Evolutionary conservation across 176 grass and related monocot genomes (phyloP).

Genomic region (Avena eriantha): DNA sequence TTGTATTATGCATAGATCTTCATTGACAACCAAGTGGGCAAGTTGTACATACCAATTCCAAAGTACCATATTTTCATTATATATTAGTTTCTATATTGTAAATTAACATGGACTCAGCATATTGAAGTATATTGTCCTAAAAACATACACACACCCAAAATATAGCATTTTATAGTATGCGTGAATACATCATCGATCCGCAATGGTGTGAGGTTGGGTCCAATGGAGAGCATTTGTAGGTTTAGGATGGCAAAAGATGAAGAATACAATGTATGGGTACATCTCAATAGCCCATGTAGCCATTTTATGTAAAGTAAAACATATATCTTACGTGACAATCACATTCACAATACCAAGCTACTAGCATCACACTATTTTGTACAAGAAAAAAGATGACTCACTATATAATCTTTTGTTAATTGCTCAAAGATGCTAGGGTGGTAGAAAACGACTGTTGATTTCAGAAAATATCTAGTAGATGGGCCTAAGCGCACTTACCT

Average conservation of each 20-base stretch:
- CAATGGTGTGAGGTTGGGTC: not conserved
- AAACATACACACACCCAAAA: not conserved
- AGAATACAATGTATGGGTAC: not conserved
- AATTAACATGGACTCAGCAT: not conserved
- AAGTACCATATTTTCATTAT: not conserved
- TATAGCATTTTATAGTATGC: not conserved
- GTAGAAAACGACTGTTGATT: not conserved
- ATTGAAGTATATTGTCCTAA: not conserved
- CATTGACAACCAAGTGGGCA: not conserved
- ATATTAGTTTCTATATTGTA: not conserved
- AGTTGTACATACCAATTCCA: not conserved
- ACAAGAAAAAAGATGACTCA: not conserved
- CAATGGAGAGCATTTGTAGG: not conserved
- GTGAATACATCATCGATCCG: not conserved
- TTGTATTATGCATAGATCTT: not conserved
- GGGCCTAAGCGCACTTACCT: not conserved
- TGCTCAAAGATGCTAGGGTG: not conserved
- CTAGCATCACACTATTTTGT: not conserved
- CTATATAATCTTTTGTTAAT: not conserved
- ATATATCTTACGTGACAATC: not conserved
- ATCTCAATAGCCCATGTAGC: slow-evolving; percentile 8
- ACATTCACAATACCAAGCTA: not conserved
- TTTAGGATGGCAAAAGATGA: not conserved
- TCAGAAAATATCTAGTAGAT: not conserved
- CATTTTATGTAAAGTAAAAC: not conserved